Base-by-base conservation (phyloP, 768 basidiomycete species). In the Lactifluus subvellereus region DNA sequence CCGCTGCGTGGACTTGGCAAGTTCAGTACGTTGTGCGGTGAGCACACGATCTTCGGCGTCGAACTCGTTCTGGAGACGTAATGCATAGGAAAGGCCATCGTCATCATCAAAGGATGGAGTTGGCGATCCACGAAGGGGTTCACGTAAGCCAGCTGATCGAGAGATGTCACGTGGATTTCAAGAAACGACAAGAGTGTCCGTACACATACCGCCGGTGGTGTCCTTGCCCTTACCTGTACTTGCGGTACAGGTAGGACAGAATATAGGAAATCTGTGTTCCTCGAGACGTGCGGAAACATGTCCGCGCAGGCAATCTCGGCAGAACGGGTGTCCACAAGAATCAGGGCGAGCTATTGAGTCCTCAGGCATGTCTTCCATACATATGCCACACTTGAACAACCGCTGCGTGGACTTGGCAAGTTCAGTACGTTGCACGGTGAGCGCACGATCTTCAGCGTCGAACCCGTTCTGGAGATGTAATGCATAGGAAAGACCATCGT, bases 181-280 rank as follows among this genome's bases (percentile, higher is more conserved):
- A 16, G 4, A 22, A 13, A 10, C 6, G 14, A 51, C 20, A 6
- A 5, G n/a, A 43, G 8, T 7, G 14, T 35, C 32, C 53, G 59
- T 7, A 16, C 13, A 43, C 75, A 60, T 69, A 77, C 78, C 73
- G 53, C 72, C 72, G 14, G 74, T 73, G 20, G 69, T 67, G 1
- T 27, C 54, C 54, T 61, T 59, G 20, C 55, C 63, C 45, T 50
- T 61, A 18, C 69, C 61, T 14, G 65, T 69, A 42, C 72, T 69
- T 16, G 74, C 70, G 18, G 74, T 72, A 63, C 87, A 88, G 33
- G 78, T 67, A 1, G 87, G 87, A 70, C 87, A 89, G 8, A 80
- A 68, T 33, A 88, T 80, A 3, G 87, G 87, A 51, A 79, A 87
- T 11, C 77, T 78, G 59, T 77, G 78, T 38, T 84, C 82, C 27